phyloP scores from a whole-genome alignment of 2,329 filamentous ascomycete genomes.

The Stromatinia cepivora region DNA sequence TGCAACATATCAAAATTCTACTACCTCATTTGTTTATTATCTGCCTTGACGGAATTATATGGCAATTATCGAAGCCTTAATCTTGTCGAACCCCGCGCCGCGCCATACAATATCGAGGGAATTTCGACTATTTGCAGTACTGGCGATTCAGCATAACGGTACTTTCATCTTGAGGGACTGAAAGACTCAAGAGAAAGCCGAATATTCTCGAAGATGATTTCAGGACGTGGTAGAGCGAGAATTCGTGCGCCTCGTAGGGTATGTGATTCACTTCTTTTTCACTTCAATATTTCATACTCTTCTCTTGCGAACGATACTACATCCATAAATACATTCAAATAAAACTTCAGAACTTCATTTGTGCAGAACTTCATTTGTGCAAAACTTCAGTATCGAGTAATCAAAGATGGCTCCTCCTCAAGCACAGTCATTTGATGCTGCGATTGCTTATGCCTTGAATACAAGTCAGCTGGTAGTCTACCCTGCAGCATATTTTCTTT shows the following conservation, averaged over 20 bases:
- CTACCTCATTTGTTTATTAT: background rate
- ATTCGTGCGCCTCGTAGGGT: slow-evolving; percentile 69
- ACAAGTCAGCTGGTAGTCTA: slow-evolving; percentile 18
- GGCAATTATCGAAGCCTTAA: slow-evolving; percentile 16
- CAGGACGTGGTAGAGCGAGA: slow-evolving; percentile 55
- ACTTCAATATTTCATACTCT: slow-evolving; percentile 12
- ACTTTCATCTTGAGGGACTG: background rate
- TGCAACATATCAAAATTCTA: background rate
- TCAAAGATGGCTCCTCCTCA: background rate
- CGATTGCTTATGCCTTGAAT: background rate
- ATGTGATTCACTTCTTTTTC: slow-evolving; percentile 42
- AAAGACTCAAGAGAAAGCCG: background rate
- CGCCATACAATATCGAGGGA: background rate
- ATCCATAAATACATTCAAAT: background rate
- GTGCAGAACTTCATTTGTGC: background rate
- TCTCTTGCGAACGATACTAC: background rate
- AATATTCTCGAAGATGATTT: slow-evolving; percentile 46
- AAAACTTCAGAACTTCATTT: background rate
- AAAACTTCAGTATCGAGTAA: background rate
- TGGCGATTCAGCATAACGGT: background rate
- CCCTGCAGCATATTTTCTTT: background rate
- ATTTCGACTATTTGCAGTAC: background rate
- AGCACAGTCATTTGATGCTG: slow-evolving; percentile 1
- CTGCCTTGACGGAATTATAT: background rate
- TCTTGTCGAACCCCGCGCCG: slow-evolving; percentile 19